These are phyloP conservation scores for Paecilomyces variotii DNA, from an alignment of 2,329 filamentous ascomycete genomes.

Conservation along the genomic window DNA sequence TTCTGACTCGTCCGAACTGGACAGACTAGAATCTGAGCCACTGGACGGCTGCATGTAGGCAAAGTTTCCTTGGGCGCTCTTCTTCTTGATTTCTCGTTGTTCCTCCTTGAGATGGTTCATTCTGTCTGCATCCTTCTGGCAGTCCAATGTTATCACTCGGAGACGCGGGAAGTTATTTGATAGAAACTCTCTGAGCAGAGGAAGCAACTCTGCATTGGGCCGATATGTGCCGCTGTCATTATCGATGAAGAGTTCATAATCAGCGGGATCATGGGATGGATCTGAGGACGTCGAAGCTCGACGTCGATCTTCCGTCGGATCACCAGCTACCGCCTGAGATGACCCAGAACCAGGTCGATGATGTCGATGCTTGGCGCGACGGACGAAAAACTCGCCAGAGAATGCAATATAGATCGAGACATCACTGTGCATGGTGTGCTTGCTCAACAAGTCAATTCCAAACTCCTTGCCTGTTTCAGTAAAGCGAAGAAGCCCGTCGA, in stretches of 20 bases:
- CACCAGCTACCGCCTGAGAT: slow-evolving; percentile 27
- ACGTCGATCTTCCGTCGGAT: slow-evolving; percentile 24
- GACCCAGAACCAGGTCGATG: slow-evolving; percentile 19
- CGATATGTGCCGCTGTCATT: slow-evolving; percentile 93
- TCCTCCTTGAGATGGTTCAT: slow-evolving; percentile 67
- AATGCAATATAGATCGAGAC: slow-evolving; percentile 87
- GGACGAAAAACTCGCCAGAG: slow-evolving; percentile 87
- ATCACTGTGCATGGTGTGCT: slow-evolving; percentile 95
- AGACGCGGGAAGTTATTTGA: slow-evolving; percentile 68
- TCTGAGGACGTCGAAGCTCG: slow-evolving; percentile 22
- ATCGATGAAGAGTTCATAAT: slow-evolving; percentile 86
- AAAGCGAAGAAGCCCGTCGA: slow-evolving; percentile 81
- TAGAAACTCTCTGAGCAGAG: slow-evolving; percentile 62
- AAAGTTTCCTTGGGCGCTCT: slow-evolving; percentile 40
- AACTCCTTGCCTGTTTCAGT: slow-evolving; percentile 96
- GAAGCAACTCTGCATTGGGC: slow-evolving; percentile 69
- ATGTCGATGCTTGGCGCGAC: slow-evolving; percentile 49
- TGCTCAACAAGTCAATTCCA: slow-evolving; percentile 83
- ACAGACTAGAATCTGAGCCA: slow-evolving; percentile 36
- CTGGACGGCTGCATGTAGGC: slow-evolving; percentile 48
- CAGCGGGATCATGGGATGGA: slow-evolving; percentile 44
- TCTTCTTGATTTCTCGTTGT: slow-evolving; percentile 68
- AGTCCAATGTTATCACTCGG: slow-evolving; percentile 65
- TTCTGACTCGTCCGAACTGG: slow-evolving; percentile 51
- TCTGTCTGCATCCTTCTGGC: slow-evolving; percentile 60